A percentile compares a stretch with the other conserved stretches of the same genome.
Conservation (phyloP, 495 filamentous ascomycete genomes). For the Penicillium manginii region DNA sequence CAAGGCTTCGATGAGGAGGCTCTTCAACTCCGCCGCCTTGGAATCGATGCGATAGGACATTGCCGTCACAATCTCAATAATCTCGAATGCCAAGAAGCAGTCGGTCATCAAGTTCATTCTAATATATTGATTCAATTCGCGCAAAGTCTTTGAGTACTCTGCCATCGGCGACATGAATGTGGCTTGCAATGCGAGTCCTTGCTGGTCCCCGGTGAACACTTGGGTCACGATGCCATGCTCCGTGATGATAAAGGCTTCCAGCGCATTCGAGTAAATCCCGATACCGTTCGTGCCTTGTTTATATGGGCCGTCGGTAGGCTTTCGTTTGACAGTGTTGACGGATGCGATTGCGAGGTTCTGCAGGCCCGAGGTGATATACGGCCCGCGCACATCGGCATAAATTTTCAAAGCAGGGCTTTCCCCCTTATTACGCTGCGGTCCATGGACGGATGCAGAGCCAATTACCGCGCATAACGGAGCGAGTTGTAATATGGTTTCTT, state of each 20-base stretch:
- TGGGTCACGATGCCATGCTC: conserved; percentile 88
- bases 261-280: conserved; percentile 80
- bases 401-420: conserved; percentile 69
- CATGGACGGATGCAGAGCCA: conserved; percentile 53
- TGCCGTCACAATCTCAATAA: conserved; percentile 85
- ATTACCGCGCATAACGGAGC: conserved; percentile 61
- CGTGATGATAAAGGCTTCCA: conserved; percentile 82
- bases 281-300: conserved; percentile 92
- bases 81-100: conserved; percentile 95
- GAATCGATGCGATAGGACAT: conserved; percentile 79
- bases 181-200: conserved; percentile 72
- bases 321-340: conserved; percentile 83
- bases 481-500: conserved; percentile 60
- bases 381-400: conserved; percentile 82
- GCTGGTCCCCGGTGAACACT: conserved; percentile 84
- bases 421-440: conserved; percentile 49
- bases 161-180: conserved; percentile 76
- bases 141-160: conserved; percentile 82
- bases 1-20: conserved; percentile 78
- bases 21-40: conserved; percentile 84
- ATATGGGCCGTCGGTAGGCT: conserved; percentile 79
- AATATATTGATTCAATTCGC: conserved; percentile 89
- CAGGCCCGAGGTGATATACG: conserved; percentile 78
- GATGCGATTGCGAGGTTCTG: conserved; percentile 87
- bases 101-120: conserved; percentile 85